Evolutionary conservation across 2,329 filamentous ascomycete genomes (phyloP), one percentile per base, ranked within the genome.

Genomic region (Penicillium brasilianum): DNA sequence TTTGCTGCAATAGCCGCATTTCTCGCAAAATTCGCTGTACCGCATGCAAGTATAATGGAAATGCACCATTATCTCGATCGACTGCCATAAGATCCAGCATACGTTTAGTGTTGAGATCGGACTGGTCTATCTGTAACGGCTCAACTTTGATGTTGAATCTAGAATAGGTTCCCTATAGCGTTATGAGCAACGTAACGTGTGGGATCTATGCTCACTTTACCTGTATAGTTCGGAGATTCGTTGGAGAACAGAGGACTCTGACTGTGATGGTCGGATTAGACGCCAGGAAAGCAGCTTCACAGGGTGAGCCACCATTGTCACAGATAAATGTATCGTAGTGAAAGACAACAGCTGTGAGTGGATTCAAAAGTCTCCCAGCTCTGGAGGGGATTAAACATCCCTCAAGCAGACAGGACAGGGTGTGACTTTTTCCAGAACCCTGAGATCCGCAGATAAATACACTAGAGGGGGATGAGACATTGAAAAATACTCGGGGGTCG

Each of bases 371-470:
- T 2, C 71, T 73, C 0, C 82, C 83, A 1, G 82, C 69, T 2
- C 72, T 63, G 1, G 74, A 74, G 0, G 67, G 61, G 9, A 78
- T 57, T 2, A 80, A 71, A 1, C 71, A 66, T 28, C 76, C 74
- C 50, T 85, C 85, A 0, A 89, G 76, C 53, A 89, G 76, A 66
- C 82, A 86, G 0, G 84, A 83, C 2, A 87, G 75, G 0, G 86
- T 88, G 59, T 89, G 85, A 25, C 82, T 85, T 67, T 89, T 89
- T 0, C 87, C 87, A 46, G 82, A 84, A 0, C 87, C 87, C 67
- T 89, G 86, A 1, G 83, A 83, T 1, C 87, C 87, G 60, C 87
- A 89, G 20, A 89, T 84, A 69, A 89, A 89, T 0, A 81, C 77
- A 0, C 85, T 87, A 63, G 81, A 85, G 0, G 87, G 86, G 0